These are phyloP conservation scores for Torulaspora globosa DNA, from an alignment of 1,139 yeast genomes.

Conservation along the genomic window DNA sequence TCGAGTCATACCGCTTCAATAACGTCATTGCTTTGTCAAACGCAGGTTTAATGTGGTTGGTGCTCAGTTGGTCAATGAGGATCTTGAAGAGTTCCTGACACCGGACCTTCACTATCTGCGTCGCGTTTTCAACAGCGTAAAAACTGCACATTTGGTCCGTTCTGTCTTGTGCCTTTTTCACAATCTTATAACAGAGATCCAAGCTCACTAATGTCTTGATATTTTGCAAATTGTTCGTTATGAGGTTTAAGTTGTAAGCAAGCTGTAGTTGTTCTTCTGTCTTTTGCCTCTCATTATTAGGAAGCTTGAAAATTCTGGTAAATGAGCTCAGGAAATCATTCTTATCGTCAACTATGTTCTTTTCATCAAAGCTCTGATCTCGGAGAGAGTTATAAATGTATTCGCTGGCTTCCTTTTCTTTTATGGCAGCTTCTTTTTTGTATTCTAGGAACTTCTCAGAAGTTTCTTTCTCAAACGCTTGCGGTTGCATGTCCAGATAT, in stretches of 20 bases:
- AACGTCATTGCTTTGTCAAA: conserved; percentile 74
- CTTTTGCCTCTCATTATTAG: conserved; percentile 43
- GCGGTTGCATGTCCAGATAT: conserved; percentile 42
- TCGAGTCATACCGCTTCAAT: conserved; percentile 68
- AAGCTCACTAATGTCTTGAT: conserved; percentile 45
- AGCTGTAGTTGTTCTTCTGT: conserved; percentile 45
- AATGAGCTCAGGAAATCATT: conserved; percentile 50
- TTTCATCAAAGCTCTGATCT: conserved; percentile 22
- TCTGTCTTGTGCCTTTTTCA: conserved; percentile 44
- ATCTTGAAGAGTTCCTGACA: conserved; percentile 55
- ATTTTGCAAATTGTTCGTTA: conserved; percentile 43
- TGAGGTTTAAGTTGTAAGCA: conserved; percentile 51
- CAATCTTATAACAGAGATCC: conserved; percentile 44
- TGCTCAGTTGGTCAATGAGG: conserved; percentile 61
- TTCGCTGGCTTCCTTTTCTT: conserved; percentile 29
- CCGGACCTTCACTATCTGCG: conserved; percentile 41
- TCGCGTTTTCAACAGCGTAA: conserved; percentile 24
- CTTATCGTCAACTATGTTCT: conserved; percentile 35
- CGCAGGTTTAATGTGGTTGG: conserved; percentile 71
- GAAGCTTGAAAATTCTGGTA: conserved; percentile 52
- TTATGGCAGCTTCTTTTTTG: conserved; percentile 34
- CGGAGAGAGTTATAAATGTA: conserved; percentile 25
- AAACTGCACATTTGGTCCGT: conserved; percentile 40
- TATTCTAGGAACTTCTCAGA: conserved; percentile 37
- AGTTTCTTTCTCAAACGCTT: conserved; percentile 36